Percentiles rank a stretch among this genome's conserved stretches.
phyloP scores from a whole-genome alignment of 345 rosid species.

The Camelina sativa region DNA sequence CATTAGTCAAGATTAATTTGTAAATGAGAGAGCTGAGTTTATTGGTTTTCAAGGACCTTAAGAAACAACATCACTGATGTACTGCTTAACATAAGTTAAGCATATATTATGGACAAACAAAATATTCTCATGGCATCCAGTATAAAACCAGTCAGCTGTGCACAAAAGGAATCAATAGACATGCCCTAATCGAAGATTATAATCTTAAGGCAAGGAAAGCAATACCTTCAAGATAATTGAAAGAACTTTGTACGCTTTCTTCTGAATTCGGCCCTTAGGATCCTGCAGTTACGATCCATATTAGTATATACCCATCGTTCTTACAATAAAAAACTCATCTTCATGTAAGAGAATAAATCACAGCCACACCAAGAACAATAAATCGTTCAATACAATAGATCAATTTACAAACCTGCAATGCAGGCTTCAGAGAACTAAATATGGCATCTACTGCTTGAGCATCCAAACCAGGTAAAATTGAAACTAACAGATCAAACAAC shows the following conservation, averaged over 20 bases:
- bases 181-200: slow-evolving; percentile 20
- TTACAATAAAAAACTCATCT: slow-evolving; percentile 1
- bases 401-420: slow-evolving; percentile 66
- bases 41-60: slow-evolving; percentile 11
- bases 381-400: slow-evolving; percentile 28
- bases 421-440: slow-evolving; percentile 68
- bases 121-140: not conserved
- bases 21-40: not conserved
- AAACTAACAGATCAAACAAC: slow-evolving; percentile 76
- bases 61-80: slow-evolving; percentile 19
- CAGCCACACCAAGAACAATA: slow-evolving; percentile 7
- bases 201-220: slow-evolving; percentile 5
- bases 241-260: slow-evolving; percentile 95
- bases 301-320: slow-evolving; percentile 25
- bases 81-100: slow-evolving; percentile 6
- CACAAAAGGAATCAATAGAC: slow-evolving; percentile 15
- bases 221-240: slow-evolving; percentile 78
- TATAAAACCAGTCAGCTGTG: slow-evolving; percentile 14
- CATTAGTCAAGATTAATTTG: slow-evolving; percentile 24
- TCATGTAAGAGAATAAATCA: slow-evolving; percentile 14
- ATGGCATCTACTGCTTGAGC: slow-evolving; percentile 57
- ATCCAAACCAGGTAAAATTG: slow-evolving; percentile 81
- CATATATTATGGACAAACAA: slow-evolving; percentile 14
- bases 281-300: slow-evolving; percentile 57
- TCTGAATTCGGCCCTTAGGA: slow-evolving; percentile 71